Percentiles rank a stretch among this genome's conserved stretches.
These are phyloP conservation scores for Eucalyptus virginea DNA, from an alignment of 345 rosid genomes.

Conservation along the genomic window DNA sequence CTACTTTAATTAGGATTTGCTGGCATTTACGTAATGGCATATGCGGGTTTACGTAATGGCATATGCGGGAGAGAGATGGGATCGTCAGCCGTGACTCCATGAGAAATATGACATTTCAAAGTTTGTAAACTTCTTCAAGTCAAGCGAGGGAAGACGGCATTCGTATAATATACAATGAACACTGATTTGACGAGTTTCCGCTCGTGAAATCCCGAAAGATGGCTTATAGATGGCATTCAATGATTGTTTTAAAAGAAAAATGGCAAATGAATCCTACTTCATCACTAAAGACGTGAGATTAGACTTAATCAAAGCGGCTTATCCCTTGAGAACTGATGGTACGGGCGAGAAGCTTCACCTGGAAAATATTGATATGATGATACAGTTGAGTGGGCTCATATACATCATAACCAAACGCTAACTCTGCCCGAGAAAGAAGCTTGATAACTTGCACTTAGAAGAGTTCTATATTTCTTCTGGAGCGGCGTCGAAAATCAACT, in stretches of 20 bases:
- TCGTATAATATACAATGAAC: not conserved
- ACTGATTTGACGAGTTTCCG: not conserved
- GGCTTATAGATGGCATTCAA: not conserved
- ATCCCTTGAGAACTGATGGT: not conserved
- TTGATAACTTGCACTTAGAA: not conserved
- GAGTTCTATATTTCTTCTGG: not conserved
- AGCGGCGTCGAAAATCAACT: not conserved
- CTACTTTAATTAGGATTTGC: not conserved
- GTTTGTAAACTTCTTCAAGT: not conserved
- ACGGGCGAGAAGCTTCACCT: not conserved
- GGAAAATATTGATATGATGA: no score
- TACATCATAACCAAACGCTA: not conserved
- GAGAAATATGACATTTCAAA: not conserved
- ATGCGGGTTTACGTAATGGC: not conserved
- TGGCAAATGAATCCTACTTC: not conserved
- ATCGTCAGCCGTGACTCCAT: not conserved
- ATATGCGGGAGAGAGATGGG: not conserved
- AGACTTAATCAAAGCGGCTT: not conserved
- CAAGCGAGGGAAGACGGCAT: not conserved
- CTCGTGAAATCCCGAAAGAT: not conserved
- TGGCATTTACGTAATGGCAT: not conserved
- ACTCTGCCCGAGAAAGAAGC: not conserved
- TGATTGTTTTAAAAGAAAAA: not conserved
- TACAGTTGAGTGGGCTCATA: not conserved
- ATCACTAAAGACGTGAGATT: not conserved